Conservation (phyloP, 1,284 basidiomycete genomes). For the Cutaneotrichosporon sp. region DNA sequence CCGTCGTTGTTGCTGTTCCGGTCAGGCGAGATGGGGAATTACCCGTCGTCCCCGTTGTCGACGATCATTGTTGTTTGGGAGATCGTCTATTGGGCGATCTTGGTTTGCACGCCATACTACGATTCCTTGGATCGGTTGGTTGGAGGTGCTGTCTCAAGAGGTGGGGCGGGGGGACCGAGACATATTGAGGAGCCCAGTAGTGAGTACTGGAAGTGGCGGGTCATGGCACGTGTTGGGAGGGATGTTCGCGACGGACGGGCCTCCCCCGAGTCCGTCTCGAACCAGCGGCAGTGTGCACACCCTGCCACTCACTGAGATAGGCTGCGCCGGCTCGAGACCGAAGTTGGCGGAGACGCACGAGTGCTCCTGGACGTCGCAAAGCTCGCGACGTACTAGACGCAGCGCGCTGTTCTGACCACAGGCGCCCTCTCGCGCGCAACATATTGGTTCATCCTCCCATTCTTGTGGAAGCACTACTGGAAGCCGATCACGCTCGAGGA, state of each 20-base stretch:
- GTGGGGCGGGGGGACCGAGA: conserved; percentile 26
- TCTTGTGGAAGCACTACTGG: conserved; percentile 54
- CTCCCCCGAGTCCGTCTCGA: too few relatives aligned
- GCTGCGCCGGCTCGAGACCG: too few relatives aligned
- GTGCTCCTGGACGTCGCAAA: too few relatives aligned
- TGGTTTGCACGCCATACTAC: conserved; percentile 50
- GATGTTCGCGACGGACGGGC: too few relatives aligned
- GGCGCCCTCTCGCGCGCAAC: conserved; percentile 49
- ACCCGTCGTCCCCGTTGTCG: conserved; percentile 24
- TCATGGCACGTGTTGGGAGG: not conserved
- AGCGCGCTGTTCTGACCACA: conserved; percentile 10
- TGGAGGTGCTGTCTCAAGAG: conserved; percentile 39
- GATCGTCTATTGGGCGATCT: conserved; percentile 42
- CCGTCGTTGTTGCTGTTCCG: conserved; percentile 47
- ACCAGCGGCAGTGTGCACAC: too few relatives aligned
- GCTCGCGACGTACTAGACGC: too few relatives aligned
- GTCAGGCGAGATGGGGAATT: conserved; percentile 31
- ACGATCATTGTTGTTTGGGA: conserved; percentile 39
- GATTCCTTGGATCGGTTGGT: conserved; percentile 45
- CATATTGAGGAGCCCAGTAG: conserved; percentile 43
- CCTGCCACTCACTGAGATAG: too few relatives aligned
- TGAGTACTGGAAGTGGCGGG: conserved; percentile 20
- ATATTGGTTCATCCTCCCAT: conserved; percentile 52
- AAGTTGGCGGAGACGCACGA: too few relatives aligned
- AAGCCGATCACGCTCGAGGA: conserved; percentile 53